Evolutionary conservation across 2,329 filamentous ascomycete species (phyloP).

Genomic region (Xylogone sp.): DNA sequence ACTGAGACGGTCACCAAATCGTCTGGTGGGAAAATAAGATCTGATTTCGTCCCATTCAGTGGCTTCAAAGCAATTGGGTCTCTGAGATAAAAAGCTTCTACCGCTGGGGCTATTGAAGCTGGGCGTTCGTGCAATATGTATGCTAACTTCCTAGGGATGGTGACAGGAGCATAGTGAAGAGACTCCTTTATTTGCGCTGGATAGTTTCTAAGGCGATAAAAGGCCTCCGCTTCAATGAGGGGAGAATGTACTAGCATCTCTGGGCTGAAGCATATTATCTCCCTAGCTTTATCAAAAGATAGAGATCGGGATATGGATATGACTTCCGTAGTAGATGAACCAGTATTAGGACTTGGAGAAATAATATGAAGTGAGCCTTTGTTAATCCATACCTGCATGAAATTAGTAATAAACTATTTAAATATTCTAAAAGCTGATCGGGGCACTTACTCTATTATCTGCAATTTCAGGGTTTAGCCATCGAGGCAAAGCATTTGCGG

Average conservation of each 20-base stretch:
- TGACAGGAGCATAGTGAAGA: conserved; percentile 70
- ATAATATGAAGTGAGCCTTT: conserved; percentile 73
- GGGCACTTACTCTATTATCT: conserved; percentile 59
- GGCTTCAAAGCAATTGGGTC: conserved; percentile 74
- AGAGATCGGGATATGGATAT: conserved; percentile 41
- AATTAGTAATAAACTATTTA: conserved; percentile 11
- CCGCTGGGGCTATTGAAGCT: conserved; percentile 72
- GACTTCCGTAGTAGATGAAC: conserved; percentile 32
- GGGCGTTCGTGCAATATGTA: conserved; percentile 74
- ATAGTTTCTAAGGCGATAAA: conserved; percentile 83
- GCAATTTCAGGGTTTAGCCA: conserved; percentile 94
- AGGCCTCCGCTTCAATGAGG: conserved; percentile 81
- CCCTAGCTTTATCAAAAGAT: conserved; percentile 60
- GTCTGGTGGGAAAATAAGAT: conserved; percentile 64
- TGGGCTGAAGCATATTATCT: conserved; percentile 52
- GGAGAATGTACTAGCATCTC: conserved; percentile 64
- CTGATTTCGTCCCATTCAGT: conserved; percentile 51
- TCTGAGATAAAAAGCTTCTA: conserved; percentile 89
- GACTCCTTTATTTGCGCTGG: conserved; percentile 70
- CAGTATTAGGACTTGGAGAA: conserved; percentile 41
- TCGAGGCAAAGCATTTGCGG: conserved; percentile 77
- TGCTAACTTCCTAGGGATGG: conserved; percentile 77
- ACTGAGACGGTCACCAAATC: conserved; percentile 79
- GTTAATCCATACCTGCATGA: conserved; percentile 73
- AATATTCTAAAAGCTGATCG: neutral